phyloP scores from a whole-genome alignment of 1,284 basidiomycete genomes.

The Moesziomyces sp. region DNA sequence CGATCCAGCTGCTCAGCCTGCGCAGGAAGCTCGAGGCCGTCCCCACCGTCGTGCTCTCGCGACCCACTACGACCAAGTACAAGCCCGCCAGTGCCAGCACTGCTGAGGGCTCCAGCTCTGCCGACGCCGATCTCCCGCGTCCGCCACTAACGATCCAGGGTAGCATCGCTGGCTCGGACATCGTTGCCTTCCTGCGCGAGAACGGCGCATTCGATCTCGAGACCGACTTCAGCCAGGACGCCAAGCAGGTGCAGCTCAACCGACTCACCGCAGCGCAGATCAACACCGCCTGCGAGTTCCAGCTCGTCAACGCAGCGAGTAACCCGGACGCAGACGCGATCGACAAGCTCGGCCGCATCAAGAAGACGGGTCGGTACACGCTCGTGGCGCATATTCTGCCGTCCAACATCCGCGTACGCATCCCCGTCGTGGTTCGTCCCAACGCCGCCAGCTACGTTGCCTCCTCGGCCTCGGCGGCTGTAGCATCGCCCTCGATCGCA shows the following conservation, averaged over 20 bases:
- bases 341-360: slow-evolving; percentile 41
- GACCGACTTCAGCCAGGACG: slow-evolving; percentile 34
- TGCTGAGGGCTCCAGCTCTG: background rate
- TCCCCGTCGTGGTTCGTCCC: slow-evolving; percentile 32
- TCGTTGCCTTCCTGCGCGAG: slow-evolving; percentile 29
- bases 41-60: slow-evolving; percentile 27
- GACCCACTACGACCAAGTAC: slow-evolving; percentile 34
- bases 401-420: slow-evolving; percentile 30
- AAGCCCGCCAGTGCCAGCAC: background rate
- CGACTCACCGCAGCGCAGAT: slow-evolving; percentile 35
- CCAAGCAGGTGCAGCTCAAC: slow-evolving; percentile 26
- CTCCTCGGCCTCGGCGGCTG: background rate
- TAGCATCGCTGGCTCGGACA: slow-evolving; percentile 27
- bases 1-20: slow-evolving; percentile 40
- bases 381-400: slow-evolving; percentile 28
- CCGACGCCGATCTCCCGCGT: slow-evolving; percentile 21
- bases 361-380: slow-evolving; percentile 37
- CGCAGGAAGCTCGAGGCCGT: slow-evolving; percentile 35
- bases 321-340: slow-evolving; percentile 9
- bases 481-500: background rate
- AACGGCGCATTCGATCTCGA: slow-evolving; percentile 39
- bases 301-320: slow-evolving; percentile 2
- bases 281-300: slow-evolving; percentile 39
- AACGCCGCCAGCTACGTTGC: slow-evolving; percentile 9
- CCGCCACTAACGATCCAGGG: slow-evolving; percentile 43